These are phyloP conservation scores for Fusarium drepaniforme DNA, from an alignment of 2,329 filamentous ascomycete genomes.

Conservation along the genomic window DNA sequence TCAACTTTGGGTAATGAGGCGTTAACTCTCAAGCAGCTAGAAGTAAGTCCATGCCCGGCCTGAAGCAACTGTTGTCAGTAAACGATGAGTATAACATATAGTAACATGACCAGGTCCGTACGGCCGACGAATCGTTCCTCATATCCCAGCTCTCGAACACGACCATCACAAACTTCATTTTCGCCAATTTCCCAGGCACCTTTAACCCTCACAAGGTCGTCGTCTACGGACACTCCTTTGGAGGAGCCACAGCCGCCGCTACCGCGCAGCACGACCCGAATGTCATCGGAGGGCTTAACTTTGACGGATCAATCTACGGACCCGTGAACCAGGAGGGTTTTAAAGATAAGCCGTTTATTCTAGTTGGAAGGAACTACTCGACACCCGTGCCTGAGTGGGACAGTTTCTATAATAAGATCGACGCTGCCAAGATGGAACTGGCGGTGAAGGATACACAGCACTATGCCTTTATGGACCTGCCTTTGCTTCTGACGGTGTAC, in stretches of 20 bases:
- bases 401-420: slow-evolving; percentile 16
- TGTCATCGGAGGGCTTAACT: slow-evolving; percentile 47
- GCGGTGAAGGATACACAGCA: background rate
- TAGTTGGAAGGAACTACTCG: background rate
- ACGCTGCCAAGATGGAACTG: slow-evolving; percentile 22
- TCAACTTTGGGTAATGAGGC: background rate
- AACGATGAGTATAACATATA: background rate
- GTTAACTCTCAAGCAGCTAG: slow-evolving; percentile 2
- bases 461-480: slow-evolving; percentile 21
- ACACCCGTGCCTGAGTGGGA: background rate
- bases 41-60: slow-evolving; percentile 1
- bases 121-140: slow-evolving; percentile 16
- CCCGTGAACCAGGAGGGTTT: slow-evolving; percentile 36
- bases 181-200: slow-evolving; percentile 12
- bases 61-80: background rate
- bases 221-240: slow-evolving; percentile 28
- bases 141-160: slow-evolving; percentile 40
- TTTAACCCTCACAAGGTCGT: slow-evolving; percentile 11
- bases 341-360: slow-evolving; percentile 39
- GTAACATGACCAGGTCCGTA: background rate
- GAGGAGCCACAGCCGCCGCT: slow-evolving; percentile 34
- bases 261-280: slow-evolving; percentile 47
- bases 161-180: slow-evolving; percentile 8
- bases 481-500: background rate
- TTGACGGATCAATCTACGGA: slow-evolving; percentile 27